Percentiles rank a stretch among this genome's conserved stretches.
Conservation (phyloP, 2,329 filamentous ascomycete genomes). For the Berkeleyomyces basicola region DNA sequence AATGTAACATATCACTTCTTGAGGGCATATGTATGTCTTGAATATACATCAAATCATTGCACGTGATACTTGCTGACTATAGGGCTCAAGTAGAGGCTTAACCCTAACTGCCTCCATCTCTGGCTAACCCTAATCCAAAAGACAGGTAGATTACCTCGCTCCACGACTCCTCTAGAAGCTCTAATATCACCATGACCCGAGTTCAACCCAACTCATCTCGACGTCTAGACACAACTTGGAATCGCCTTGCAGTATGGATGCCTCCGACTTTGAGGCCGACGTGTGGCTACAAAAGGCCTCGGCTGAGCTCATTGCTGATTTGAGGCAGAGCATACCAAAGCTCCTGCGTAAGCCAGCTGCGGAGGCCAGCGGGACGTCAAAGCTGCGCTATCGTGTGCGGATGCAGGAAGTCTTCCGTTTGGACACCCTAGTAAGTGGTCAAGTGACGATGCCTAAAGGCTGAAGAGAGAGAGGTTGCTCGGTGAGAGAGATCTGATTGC, state of each 20-base stretch:
- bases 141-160: neutral
- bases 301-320: slow-evolving; percentile 36
- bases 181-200: neutral
- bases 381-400: slow-evolving; percentile 33
- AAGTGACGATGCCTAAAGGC: neutral
- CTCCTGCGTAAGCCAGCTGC: slow-evolving; percentile 34
- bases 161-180: neutral
- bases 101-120: neutral
- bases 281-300: slow-evolving; percentile 46
- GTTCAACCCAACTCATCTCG: neutral
- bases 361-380: slow-evolving; percentile 25
- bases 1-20: too few relatives aligned
- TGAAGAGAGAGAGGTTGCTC: too few relatives aligned
- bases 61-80: too few relatives aligned
- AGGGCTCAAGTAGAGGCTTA: too few relatives aligned
- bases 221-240: neutral
- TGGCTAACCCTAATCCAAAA: neutral
- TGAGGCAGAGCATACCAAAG: slow-evolving; percentile 34
- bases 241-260: slow-evolving; percentile 34
- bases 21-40: too few relatives aligned
- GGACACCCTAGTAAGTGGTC: slow-evolving; percentile 27
- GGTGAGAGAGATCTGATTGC: neutral
- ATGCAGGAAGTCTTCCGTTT: slow-evolving; percentile 32
- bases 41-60: too few relatives aligned
- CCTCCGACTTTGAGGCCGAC: slow-evolving; percentile 41